Conservation (phyloP, 2,329 filamentous ascomycete genomes). For the Rutstroemia sp. region DNA sequence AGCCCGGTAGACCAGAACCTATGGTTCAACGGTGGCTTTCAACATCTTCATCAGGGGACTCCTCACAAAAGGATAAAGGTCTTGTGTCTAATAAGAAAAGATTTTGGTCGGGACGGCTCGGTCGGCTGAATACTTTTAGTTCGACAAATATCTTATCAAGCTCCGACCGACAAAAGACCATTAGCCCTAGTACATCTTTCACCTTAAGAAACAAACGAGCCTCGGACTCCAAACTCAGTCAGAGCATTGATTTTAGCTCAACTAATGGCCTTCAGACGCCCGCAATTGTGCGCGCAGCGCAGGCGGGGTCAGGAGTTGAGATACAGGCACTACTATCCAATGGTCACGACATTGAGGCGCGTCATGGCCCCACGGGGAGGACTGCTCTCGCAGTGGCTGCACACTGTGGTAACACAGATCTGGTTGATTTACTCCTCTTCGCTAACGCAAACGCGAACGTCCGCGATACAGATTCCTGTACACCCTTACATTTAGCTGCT, state of each 20-base stretch:
- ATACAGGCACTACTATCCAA: neutral
- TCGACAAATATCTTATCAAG: neutral
- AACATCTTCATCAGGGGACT: slow-evolving; percentile 1
- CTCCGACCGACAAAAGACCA: neutral
- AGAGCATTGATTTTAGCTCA: slow-evolving; percentile 2
- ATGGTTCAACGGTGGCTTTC: neutral
- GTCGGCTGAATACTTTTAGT: neutral
- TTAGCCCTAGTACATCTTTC: neutral
- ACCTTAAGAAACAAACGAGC: neutral
- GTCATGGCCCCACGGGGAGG: neutral
- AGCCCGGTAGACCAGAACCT: slow-evolving; percentile 2
- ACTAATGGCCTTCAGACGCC: neutral
- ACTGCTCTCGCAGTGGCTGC: slow-evolving; percentile 3
- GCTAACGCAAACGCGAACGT: neutral
- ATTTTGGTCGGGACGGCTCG: neutral
- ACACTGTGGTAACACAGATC: neutral
- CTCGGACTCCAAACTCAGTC: neutral
- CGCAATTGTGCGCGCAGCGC: neutral
- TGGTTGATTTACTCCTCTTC: neutral
- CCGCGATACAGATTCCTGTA: neutral
- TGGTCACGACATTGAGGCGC: neutral
- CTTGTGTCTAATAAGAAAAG: neutral
- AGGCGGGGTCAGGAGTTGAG: neutral
- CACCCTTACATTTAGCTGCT: slow-evolving; percentile 1
- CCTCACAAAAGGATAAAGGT: neutral